Evolutionary conservation across 1,139 yeast genomes (phyloP), one percentile per base, ranked within the genome.

Genomic region (Saccharomyces hybrid): DNA sequence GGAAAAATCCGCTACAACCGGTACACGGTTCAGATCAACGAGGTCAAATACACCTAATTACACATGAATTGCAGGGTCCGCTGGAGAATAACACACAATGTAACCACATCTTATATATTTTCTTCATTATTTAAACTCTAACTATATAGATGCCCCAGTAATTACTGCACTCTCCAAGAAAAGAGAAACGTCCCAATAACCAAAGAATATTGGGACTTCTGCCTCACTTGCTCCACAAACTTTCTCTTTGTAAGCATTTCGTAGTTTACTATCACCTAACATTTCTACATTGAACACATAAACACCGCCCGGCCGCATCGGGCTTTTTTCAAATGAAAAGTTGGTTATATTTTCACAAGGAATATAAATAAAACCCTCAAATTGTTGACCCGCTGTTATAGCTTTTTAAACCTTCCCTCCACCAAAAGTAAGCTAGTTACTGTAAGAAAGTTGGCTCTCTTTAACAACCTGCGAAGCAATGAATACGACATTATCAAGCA

Each of bases 21-120:
- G 53, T 11, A 53, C 57, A 2, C 51, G 61, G 51, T 49, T 53
- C 14, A 55, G 65, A 47, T 55, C 57, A 3, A 60, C 63, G 2
- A 58, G 64, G 38, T 60, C 62, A 11, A 60, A 59, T 16, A 61
- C 69, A 3, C 66, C 68, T 13, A 54, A 65, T 13, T 65, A 65
- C 48, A 61, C 61, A n/a, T 64, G 46, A 47, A 25, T 16, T 20
- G 6, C 5, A 6, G 13, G 9, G 9, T 23, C 23, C 23, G 23
- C 23, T 20, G 23, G 23, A 20, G 23, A 20, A 20, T 20, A 20
- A 20, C 23, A 20, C 23, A 20, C 1, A 20, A 20, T 1, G 23
- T 20, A 20, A 20, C 0, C 23, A 20, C 23, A 20, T 20, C 25
- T 20, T 20, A 20, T 20, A 20, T 20, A 20, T 6, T 38, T 20